Evolutionary conservation across 495 filamentous ascomycete species (phyloP), one percentile per base, ranked within the genome.

Genomic region (Penicillium arizonense): DNA sequence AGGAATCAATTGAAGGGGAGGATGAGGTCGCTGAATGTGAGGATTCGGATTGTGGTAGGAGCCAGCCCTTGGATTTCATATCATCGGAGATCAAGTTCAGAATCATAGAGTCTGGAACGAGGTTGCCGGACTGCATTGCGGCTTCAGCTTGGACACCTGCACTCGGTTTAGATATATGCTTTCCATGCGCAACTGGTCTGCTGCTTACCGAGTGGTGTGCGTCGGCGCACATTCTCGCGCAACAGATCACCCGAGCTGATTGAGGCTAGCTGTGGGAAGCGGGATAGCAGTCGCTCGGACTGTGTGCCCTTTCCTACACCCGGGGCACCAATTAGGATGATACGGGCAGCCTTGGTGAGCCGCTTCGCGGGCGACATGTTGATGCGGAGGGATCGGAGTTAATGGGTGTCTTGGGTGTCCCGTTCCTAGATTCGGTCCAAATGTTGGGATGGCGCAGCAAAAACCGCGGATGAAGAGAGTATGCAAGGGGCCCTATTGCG

Each of bases 291-390:
- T 38, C 94, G 81, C 62, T 96, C 90, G 26, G 91, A 88, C 65
- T 98, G 94, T 13, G 94, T 98, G 30, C 94, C 94, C 72, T 98
- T 98, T 46, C 94, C 94, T 4, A 82, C 79, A 5, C 88, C 94
- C 0, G 94, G 94, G n/a, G 94, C 91, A 45, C 94, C 94, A 55
- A 98, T 83, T 49, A 98, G 83, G 67, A 98, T 97, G 46, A 98
- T 85, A 30, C 94, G 88, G 14, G 95, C 94, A 34, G 94, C 93
- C 68, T 81, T 84, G 51, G 81, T 82, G 61, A 95, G 85, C 72
- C 83, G 70, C 56, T 63, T 71, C 26, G 67, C 28, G 28, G 56
- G 55, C 38, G 60, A 62, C 60, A 66, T 68, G 13, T 9, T 40
- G 48, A 38, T 52, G 43, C 18, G 8, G 35, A 6, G 23, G 20